These are phyloP conservation scores for Plectranthus barbatus DNA, from an alignment of 257 asterid species.

Conservation along the genomic window DNA sequence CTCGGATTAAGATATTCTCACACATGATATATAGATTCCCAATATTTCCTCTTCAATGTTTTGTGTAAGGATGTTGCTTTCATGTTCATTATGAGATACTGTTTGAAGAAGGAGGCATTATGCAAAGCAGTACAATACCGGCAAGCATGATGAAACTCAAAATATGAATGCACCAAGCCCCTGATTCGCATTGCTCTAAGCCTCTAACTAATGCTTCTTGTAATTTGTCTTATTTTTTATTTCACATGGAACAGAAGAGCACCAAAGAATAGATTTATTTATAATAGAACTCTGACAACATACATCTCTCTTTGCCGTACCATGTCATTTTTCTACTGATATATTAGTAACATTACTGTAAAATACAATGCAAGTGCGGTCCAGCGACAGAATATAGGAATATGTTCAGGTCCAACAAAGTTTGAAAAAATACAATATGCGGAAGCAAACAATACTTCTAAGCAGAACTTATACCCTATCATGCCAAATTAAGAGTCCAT, in stretches of 20 bases:
- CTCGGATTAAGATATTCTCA: neutral
- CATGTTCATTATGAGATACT: neutral
- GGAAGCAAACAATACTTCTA: no score
- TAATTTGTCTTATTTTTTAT: no score
- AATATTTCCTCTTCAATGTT: neutral
- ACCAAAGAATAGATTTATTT: neutral
- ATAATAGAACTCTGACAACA: neutral
- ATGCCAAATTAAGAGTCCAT: neutral
- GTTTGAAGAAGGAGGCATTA: neutral
- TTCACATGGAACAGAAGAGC: neutral
- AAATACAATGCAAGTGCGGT: neutral
- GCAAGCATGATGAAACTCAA: neutral
- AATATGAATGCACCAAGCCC: neutral
- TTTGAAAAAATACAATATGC: no score
- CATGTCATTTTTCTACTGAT: neutral
- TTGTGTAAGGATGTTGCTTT: neutral
- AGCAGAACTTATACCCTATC: neutral
- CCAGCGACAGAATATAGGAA: neutral
- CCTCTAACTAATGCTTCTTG: neutral
- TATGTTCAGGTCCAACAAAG: no score
- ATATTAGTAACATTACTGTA: neutral
- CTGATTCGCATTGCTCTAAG: neutral
- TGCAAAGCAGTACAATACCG: neutral
- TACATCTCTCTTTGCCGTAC: neutral
- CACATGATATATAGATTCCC: no score